These are phyloP conservation scores for Botrytis sinoallii DNA, from an alignment of 2,329 filamentous ascomycete species.

Conservation along the genomic window DNA sequence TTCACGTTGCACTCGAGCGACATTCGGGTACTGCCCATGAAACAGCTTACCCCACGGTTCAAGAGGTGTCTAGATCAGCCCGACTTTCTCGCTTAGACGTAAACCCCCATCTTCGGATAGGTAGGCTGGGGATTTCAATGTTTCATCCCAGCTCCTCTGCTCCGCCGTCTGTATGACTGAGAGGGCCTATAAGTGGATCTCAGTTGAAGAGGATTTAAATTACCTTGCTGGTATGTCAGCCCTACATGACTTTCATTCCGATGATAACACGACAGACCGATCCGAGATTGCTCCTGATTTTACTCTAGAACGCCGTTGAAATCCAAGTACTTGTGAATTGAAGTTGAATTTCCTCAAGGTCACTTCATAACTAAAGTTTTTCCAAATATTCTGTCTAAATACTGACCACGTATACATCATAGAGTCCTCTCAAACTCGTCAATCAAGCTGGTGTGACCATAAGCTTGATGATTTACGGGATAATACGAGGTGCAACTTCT, in stretches of 20 bases:
- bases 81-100: neutral
- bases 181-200: neutral
- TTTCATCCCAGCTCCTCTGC: constrained; percentile 4
- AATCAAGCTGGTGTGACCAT: constrained; percentile 1
- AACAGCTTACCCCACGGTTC: neutral
- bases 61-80: neutral
- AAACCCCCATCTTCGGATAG: constrained; percentile 1
- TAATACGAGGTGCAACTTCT: constrained; percentile 14
- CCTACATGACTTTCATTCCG: constrained; percentile 2
- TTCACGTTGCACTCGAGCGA: neutral
- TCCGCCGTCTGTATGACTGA: neutral
- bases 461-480: constrained; percentile 12
- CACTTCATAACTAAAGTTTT: neutral
- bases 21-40: neutral
- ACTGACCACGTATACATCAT: neutral
- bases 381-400: neutral
- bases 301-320: neutral
- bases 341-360: neutral
- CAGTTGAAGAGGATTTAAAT: neutral
- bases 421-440: neutral
- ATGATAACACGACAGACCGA: neutral
- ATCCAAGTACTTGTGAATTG: neutral
- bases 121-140: neutral
- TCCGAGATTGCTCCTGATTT: neutral
- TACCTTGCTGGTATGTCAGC: neutral